These are phyloP conservation scores for Taphrina betulina DNA, from an alignment of 1,139 yeast genomes.

Conservation along the genomic window DNA sequence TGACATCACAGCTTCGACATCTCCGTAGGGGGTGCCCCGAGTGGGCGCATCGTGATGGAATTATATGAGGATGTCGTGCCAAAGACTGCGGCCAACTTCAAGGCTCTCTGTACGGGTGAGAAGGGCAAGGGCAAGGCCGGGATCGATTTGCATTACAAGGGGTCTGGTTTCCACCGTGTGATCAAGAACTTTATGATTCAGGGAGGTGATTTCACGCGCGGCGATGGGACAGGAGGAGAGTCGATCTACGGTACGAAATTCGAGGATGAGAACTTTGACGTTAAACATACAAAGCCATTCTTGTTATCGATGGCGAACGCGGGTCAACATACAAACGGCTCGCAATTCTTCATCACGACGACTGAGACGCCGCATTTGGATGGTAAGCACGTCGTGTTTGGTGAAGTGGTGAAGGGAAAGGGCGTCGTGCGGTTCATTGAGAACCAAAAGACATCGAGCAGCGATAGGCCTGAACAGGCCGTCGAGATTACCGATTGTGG, in stretches of 20 bases:
- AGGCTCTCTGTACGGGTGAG: constrained; percentile 87
- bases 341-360: constrained; percentile 87
- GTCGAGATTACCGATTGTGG: constrained; percentile 78
- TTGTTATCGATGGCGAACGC: constrained; percentile 87
- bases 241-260: constrained; percentile 96
- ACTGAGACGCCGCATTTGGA: constrained; percentile 67
- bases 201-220: constrained; percentile 94
- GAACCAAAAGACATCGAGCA: constrained; percentile 40
- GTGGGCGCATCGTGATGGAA: constrained; percentile 71
- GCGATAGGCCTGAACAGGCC: constrained; percentile 63
- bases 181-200: constrained; percentile 86
- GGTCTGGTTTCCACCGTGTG: constrained; percentile 84
- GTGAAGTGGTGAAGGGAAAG: constrained; percentile 80
- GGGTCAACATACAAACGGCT: constrained; percentile 93
- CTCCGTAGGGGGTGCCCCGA: constrained; percentile 57
- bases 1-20: constrained; percentile 53
- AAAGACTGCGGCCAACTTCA: constrained; percentile 88
- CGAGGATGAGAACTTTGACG: constrained; percentile 84
- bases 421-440: constrained; percentile 77
- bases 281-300: constrained; percentile 74
- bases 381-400: constrained; percentile 95
- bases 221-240: constrained; percentile 94
- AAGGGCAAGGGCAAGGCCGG: constrained; percentile 74
- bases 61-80: constrained; percentile 59
- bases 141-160: constrained; percentile 54